Conservation (phyloP, 352 stramenopile genomes). For the Globisporangium megalacanthum region DNA sequence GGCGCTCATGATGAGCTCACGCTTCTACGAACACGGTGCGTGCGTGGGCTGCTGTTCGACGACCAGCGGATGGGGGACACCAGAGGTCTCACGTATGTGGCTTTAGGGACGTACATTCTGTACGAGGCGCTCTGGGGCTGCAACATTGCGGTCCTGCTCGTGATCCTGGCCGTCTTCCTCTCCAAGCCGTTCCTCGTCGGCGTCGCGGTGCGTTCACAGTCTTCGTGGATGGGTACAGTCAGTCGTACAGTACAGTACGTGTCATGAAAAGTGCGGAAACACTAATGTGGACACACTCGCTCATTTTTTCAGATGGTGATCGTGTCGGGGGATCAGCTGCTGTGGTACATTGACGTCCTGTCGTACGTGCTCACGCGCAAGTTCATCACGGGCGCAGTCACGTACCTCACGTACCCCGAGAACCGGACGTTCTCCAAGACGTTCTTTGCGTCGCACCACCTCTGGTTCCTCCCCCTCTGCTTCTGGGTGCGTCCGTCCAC, state of each 20-base stretch:
- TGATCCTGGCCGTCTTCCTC: slow-evolving; percentile 59
- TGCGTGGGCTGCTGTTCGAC: not conserved
- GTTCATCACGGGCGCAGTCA: slow-evolving; percentile 87
- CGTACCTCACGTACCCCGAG: slow-evolving; percentile 86
- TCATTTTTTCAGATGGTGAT: slow-evolving; percentile 76
- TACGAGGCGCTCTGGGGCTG: slow-evolving; percentile 81
- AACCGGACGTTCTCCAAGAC: slow-evolving; percentile 78
- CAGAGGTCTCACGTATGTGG: not conserved
- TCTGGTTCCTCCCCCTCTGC: slow-evolving; percentile 82
- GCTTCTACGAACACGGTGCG: slow-evolving; percentile 59
- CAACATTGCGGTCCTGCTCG: slow-evolving; percentile 69
- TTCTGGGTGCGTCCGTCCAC: slow-evolving; percentile 41
- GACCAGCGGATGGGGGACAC: too few relatives aligned
- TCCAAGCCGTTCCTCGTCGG: slow-evolving; percentile 82
- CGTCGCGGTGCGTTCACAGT: slow-evolving; percentile 39
- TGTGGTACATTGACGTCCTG: slow-evolving; percentile 89
- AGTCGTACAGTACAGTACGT: not conserved
- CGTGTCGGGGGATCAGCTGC: slow-evolving; percentile 90
- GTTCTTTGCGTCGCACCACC: slow-evolving; percentile 77
- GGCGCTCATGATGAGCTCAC: slow-evolving; percentile 37
- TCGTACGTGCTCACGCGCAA: slow-evolving; percentile 71
- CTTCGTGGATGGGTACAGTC: not conserved
- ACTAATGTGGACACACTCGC: not conserved
- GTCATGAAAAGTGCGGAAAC: too few relatives aligned
- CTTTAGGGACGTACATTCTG: slow-evolving; percentile 59